phyloP scores from a whole-genome alignment of 2,329 filamentous ascomycete species.

The Ascochyta fabae region DNA sequence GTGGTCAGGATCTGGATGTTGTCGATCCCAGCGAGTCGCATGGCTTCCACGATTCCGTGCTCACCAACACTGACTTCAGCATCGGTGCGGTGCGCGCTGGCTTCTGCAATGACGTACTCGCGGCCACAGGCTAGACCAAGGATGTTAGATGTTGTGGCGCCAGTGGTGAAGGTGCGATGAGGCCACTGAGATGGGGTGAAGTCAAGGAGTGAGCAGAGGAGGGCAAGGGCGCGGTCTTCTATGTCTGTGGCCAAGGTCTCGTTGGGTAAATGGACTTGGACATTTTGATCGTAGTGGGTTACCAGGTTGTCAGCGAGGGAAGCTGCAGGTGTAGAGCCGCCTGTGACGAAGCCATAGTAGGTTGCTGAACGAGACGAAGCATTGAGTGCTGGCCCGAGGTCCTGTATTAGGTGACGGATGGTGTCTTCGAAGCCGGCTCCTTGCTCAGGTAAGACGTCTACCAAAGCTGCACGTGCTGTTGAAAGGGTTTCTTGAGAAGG shows the following conservation, averaged over 20 bases:
- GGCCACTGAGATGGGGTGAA: constrained; percentile 66
- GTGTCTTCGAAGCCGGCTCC: constrained; percentile 55
- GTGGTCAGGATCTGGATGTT: constrained; percentile 81
- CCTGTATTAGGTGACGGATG: constrained; percentile 53
- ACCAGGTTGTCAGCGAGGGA: constrained; percentile 86
- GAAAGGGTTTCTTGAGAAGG: constrained; percentile 40
- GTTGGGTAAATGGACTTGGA: constrained; percentile 77
- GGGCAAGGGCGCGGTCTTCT: constrained; percentile 73
- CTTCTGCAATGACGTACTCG: constrained; percentile 66
- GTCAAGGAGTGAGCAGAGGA: constrained; percentile 71
- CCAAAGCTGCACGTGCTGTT: constrained; percentile 45
- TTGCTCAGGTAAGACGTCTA: constrained; percentile 42
- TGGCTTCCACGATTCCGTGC: constrained; percentile 71
- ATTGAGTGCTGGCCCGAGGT: constrained; percentile 66
- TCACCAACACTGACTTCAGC: constrained; percentile 63
- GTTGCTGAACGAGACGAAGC: constrained; percentile 60
- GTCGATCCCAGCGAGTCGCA: constrained; percentile 66
- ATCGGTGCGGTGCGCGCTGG: constrained; percentile 48
- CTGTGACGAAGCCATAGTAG: constrained; percentile 88
- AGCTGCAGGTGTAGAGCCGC: constrained; percentile 79
- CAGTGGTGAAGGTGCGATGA: constrained; percentile 82
- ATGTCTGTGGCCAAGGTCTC: constrained; percentile 79
- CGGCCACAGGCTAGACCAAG: constrained; percentile 73
- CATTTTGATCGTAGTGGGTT: constrained; percentile 80
- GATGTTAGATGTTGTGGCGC: constrained; percentile 69